Base-by-base conservation (phyloP, 2,329 filamentous ascomycete genomes). In the Podosphaera aphanis region DNA sequence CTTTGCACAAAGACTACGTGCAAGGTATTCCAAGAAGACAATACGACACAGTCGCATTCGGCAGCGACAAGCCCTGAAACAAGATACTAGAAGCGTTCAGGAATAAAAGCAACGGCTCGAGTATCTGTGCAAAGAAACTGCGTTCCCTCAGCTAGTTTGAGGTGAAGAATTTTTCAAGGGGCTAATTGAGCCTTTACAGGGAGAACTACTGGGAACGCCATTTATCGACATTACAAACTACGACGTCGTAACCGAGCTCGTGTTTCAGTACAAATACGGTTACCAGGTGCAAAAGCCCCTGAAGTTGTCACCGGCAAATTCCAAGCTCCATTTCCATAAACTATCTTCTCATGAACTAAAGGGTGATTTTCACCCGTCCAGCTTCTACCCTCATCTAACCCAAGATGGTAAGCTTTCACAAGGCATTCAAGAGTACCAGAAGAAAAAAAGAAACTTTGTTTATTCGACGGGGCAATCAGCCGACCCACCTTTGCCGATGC, bases 391-490 rank as follows among this genome's bases (percentile, higher is more conserved):
- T 33, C 11, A 33, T 33, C 11, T 33, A 33, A 33, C 20, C 20
- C 20, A 27, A 35, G 21, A 18, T 43, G n/a, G 29, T 31, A 18
- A 23, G 18, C n/a, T 42, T 25, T 42, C 2, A n/a, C 39, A 20
- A 19, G n/a, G 19, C 5, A 38, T 18, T 11, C 10, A 38, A 38
- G n/a, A 38, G 4, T 38, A 38, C 36, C 5, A 13, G 19, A 38
- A 19, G 16, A n/a, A 27, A 15, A 23, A 15, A 23, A 37, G 7
- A 44, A 44, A n/a, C 19, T 44, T 18, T 36, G 43, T 25, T 36
- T 44, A 13, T 38, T 44, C 18, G 43, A 37, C n/a, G 43, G 20
- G 29, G 43, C 15, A 29, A 36, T 25, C 18, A 44, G n/a, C 43
- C 18, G 16, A 44, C 19, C 16, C 18, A 44, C 19, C 29, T 36